Evolutionary conservation across 352 stramenopile genomes (phyloP).

Genomic region (Pythium folliculosum): DNA sequence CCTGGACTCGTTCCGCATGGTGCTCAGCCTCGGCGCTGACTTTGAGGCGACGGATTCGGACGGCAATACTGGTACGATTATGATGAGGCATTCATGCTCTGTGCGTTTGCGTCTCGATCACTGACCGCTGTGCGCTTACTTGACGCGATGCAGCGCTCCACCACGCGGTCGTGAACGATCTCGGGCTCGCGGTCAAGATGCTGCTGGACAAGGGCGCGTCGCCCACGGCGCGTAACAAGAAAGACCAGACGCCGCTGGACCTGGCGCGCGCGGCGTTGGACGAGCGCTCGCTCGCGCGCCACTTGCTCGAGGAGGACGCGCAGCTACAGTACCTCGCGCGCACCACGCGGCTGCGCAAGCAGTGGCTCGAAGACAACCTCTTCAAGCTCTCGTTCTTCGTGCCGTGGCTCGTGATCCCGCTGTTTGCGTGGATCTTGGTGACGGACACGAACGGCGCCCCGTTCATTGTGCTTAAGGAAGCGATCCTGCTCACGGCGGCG

Average conservation of each 20-base stretch:
- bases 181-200: constrained; percentile 66
- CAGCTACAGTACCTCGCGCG: constrained; percentile 51
- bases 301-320: constrained; percentile 56
- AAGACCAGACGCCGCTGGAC: constrained; percentile 51
- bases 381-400: constrained; percentile 79
- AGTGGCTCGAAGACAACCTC: constrained; percentile 58
- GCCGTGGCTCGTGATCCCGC: constrained; percentile 64
- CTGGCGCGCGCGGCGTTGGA: constrained; percentile 38
- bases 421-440: constrained; percentile 41
- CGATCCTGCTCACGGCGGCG: constrained; percentile 34
- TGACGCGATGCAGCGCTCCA: constrained; percentile 47
- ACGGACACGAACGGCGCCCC: constrained; percentile 33
- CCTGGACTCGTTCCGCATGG: constrained; percentile 81
- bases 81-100: background rate
- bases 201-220: constrained; percentile 59
- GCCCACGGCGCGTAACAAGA: constrained; percentile 44
- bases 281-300: constrained; percentile 41
- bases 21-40: constrained; percentile 64
- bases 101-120: background rate
- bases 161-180: constrained; percentile 60
- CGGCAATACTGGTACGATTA: constrained; percentile 62
- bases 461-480: constrained; percentile 43
- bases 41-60: constrained; percentile 57
- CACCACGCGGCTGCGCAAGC: constrained; percentile 49
- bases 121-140: background rate